Conservation (phyloP, 2,329 filamentous ascomycete genomes). For the Colletotrichum sp. region DNA sequence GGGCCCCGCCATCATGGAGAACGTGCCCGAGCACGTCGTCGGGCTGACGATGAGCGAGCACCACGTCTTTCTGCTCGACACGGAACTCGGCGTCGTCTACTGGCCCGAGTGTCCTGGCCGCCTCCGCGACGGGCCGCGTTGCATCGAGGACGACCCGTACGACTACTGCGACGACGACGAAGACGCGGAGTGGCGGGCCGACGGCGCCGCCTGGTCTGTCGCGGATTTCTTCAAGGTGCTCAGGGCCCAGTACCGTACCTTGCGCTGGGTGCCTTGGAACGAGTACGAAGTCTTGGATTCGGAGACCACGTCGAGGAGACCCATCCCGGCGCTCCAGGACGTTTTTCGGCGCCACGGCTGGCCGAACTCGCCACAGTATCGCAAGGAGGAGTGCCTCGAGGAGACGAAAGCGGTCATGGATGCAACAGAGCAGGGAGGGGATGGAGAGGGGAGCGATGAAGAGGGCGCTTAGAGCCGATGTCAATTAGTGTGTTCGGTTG, state of each 20-base stretch:
- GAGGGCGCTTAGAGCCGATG: not conserved
- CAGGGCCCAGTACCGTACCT: conserved; percentile 26
- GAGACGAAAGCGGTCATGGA: not conserved
- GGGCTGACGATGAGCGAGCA: conserved; percentile 1
- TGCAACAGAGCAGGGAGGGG: not conserved
- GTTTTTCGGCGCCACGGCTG: conserved; percentile 36
- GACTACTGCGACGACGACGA: conserved; percentile 27
- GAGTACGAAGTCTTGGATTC: conserved; percentile 24
- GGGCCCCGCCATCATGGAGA: conserved; percentile 12
- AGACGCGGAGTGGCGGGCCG: conserved; percentile 27
- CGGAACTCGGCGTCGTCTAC: conserved; percentile 29
- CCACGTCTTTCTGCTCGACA: conserved; percentile 27
- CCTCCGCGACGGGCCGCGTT: not conserved
- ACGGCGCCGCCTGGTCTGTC: conserved; percentile 25
- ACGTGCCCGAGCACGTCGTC: conserved; percentile 10
- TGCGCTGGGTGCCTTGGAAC: conserved; percentile 25
- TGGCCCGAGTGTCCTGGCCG: conserved; percentile 26
- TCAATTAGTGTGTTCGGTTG: not conserved
- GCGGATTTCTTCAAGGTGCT: conserved; percentile 28
- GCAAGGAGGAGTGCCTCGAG: conserved; percentile 26
- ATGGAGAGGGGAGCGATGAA: not conserved
- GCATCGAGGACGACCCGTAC: conserved; percentile 24
- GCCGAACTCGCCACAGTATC: conserved; percentile 31
- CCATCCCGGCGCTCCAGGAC: conserved; percentile 23
- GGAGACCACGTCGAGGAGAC: not conserved